Percentiles rank a stretch among this genome's conserved stretches.
These are phyloP conservation scores for Pythium utonaiense DNA, from an alignment of 352 stramenopile genomes.

Conservation along the genomic window DNA sequence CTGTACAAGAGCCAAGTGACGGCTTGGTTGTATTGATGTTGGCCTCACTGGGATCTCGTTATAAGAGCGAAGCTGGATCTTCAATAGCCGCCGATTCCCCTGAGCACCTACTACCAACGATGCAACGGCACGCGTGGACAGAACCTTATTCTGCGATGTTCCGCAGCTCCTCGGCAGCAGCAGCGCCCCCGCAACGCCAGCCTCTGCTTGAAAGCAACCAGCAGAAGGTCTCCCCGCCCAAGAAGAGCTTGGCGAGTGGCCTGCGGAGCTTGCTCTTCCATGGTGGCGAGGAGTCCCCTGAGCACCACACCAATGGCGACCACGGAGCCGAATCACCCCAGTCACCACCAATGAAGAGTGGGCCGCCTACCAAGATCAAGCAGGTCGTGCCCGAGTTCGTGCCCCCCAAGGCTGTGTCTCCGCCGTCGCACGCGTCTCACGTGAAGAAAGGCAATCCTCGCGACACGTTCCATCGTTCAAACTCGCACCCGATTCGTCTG, in stretches of 20 bases:
- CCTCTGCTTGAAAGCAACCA: slow-evolving; percentile 4
- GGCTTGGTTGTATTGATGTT: neutral
- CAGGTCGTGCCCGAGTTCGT: neutral
- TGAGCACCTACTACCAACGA: neutral
- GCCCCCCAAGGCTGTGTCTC: neutral
- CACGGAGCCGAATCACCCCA: neutral
- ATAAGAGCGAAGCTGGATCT: neutral
- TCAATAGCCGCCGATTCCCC: neutral
- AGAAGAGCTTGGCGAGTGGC: neutral
- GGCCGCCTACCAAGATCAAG: neutral
- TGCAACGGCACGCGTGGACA: neutral
- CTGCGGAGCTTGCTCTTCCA: slow-evolving; percentile 11
- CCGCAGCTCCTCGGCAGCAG: neutral
- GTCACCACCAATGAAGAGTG: neutral
- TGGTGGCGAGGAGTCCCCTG: neutral
- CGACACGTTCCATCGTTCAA: slow-evolving; percentile 15
- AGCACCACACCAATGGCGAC: neutral
- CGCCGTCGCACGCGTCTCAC: neutral
- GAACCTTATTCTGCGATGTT: slow-evolving; percentile 6
- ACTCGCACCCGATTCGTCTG: slow-evolving; percentile 14
- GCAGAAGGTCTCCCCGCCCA: neutral
- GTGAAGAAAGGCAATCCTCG: slow-evolving; percentile 4
- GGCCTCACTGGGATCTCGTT: neutral
- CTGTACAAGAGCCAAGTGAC: neutral
- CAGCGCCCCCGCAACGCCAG: slow-evolving; percentile 7